phyloP scores from a whole-genome alignment of 2,329 filamentous ascomycete genomes.

The Cryoendolithus antarcticus region DNA sequence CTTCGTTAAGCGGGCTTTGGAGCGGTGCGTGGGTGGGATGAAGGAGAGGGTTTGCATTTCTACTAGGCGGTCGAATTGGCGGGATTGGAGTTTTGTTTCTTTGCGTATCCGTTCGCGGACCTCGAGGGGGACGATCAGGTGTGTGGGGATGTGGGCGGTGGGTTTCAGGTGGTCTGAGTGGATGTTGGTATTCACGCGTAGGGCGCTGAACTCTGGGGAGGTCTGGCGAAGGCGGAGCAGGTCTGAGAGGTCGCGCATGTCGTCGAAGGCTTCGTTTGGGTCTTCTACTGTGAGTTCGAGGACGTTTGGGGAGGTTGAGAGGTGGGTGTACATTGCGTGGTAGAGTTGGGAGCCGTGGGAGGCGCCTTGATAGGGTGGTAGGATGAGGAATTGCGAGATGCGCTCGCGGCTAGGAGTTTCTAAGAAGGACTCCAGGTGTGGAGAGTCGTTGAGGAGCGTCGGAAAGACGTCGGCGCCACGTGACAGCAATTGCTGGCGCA shows the following conservation, averaged over 20 bases:
- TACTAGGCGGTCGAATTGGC: conserved; percentile 63
- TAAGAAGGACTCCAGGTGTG: conserved; percentile 19
- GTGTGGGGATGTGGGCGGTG: conserved; percentile 36
- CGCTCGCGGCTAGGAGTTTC: conserved; percentile 64
- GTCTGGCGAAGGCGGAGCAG: conserved; percentile 49
- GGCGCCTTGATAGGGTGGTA: conserved; percentile 73
- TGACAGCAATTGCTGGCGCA: not conserved
- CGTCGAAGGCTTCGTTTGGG: conserved; percentile 75
- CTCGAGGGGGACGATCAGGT: conserved; percentile 46
- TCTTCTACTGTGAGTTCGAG: conserved; percentile 87
- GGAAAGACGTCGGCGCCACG: not conserved
- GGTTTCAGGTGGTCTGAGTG: conserved; percentile 39
- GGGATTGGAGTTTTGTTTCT: conserved; percentile 57
- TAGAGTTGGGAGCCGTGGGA: conserved; percentile 76
- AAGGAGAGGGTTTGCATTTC: conserved; percentile 60
- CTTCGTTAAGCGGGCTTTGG: conserved; percentile 32
- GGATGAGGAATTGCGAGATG: conserved; percentile 84
- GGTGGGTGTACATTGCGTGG: conserved; percentile 61
- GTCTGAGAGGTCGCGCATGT: conserved; percentile 65
- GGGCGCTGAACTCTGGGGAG: conserved; percentile 17
- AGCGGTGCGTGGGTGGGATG: conserved; percentile 39
- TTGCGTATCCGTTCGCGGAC: conserved; percentile 45
- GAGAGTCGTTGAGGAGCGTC: conserved; percentile 8
- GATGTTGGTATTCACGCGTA: conserved; percentile 40
- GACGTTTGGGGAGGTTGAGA: conserved; percentile 50